Base-by-base conservation (phyloP, 108 stramenopile genomes). In the Cyclotella distinguenda region DNA sequence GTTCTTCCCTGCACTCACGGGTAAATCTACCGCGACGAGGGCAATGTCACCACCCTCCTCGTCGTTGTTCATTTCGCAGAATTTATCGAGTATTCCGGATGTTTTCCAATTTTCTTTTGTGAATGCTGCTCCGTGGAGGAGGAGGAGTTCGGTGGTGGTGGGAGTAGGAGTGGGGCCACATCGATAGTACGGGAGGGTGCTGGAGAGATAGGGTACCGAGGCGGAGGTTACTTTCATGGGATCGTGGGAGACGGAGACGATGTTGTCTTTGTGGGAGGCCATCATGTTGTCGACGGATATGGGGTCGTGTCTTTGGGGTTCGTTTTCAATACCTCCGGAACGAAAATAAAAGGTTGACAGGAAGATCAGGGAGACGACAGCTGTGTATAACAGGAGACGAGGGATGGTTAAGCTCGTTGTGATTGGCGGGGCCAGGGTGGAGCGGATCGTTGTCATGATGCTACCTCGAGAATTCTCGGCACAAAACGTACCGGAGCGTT, bases 21-120 rank as follows among this genome's bases (percentile, higher is more conserved):
- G 60, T 54, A 90, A 75, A 82, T 90, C 86, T 59, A 84, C 56
- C 0, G 89, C 89, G 18, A 79, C 45, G 0, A 84, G 68, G 10
- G 76, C 69, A 36, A 84, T 43, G 38, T 70, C 38, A 0, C 75
- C 58, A 23, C 66, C 77, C 25, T 68, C 68, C 31, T 70, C 68
- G 10, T 68, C 62, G 16, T 77, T 77, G 15, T 54, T 51, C 6
- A 66, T 44, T 28, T 65, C 57, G 50, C 87, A 86, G 5, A 87
- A 55, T 28, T 65, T 67, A 26, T 73, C 38, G 2, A 92, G 45
- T 32, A 92, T 81, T 0, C 85, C 85, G 1, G 71, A 77, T 8
- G 65, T 68, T 66, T 79, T 84, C 91, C 91, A 92, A 67, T 89
- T 68, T 70, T 87, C 85, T 64, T 89, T 92, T 11, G 86, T 81